phyloP scores from a whole-genome alignment of 805 yeast genomes.

The Candida railenensis region DNA sequence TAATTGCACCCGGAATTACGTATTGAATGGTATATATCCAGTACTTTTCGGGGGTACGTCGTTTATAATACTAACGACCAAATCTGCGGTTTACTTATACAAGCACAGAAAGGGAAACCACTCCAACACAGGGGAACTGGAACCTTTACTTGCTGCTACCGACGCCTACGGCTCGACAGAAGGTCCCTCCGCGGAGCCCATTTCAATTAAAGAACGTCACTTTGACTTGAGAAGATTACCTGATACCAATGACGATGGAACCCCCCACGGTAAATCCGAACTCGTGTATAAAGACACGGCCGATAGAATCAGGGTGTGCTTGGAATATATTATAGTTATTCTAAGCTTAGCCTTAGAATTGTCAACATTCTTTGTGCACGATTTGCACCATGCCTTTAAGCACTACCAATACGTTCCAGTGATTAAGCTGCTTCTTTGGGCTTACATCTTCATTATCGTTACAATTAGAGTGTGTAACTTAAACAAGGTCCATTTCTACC shows the following conservation, averaged over 20 bases:
- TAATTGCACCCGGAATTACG: constrained; percentile 44
- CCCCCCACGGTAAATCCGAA: constrained; percentile 54
- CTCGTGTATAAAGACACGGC: constrained; percentile 45
- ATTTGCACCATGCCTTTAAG: constrained; percentile 33
- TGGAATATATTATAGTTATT: constrained; percentile 48
- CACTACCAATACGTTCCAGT: constrained; percentile 20
- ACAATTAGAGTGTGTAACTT: constrained; percentile 38
- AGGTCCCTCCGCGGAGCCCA: background rate
- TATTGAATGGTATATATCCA: constrained; percentile 36
- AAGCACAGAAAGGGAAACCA: constrained; percentile 12
- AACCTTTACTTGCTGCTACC: constrained; percentile 32
- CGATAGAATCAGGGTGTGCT: constrained; percentile 55
- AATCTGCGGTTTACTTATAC: constrained; percentile 14
- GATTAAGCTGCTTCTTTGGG: constrained; percentile 41
- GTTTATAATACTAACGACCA: constrained; percentile 21
- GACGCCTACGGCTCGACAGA: constrained; percentile 20
- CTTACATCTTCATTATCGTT: constrained; percentile 38
- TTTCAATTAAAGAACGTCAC: constrained; percentile 52
- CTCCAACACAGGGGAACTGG: constrained; percentile 19
- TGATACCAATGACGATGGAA: constrained; percentile 57
- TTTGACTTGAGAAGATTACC: constrained; percentile 60
- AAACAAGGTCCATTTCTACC: constrained; percentile 25
- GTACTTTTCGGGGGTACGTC: constrained; percentile 29
- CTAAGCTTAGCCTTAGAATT: constrained; percentile 38
- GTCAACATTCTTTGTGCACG: constrained; percentile 30